Percentiles rank a stretch among this genome's conserved stretches.
Evolutionary conservation across 371 early-diverging fungal species (phyloP).

Genomic region (Mycotypha africana): DNA sequence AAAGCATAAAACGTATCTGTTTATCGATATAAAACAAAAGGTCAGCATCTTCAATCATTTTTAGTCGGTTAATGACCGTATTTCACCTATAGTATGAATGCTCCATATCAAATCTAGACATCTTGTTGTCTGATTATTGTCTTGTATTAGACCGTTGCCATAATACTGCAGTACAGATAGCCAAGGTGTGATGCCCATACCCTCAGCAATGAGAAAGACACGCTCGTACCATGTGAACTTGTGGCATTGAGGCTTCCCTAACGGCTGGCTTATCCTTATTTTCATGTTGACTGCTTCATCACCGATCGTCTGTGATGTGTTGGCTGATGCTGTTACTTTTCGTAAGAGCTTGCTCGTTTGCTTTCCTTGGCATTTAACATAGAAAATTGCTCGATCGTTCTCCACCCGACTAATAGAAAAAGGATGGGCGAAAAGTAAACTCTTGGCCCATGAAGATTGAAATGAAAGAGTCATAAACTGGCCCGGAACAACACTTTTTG

Average conservation of each 20-base stretch:
- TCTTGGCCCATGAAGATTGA: conserved; percentile 1
- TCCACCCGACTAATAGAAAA: conserved; percentile 32
- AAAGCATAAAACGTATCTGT: conserved; percentile 13
- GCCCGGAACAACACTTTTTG: conserved; percentile 11
- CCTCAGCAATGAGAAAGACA: conserved; percentile 32
- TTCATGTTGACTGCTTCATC: neutral
- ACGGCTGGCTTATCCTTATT: conserved; percentile 25
- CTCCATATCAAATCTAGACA: conserved; percentile 19
- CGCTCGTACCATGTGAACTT: conserved; percentile 24
- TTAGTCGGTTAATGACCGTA: too few relatives aligned
- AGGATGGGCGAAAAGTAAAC: conserved; percentile 19
- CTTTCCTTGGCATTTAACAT: conserved; percentile 23
- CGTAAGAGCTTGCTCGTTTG: conserved; percentile 5
- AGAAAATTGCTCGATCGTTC: conserved; percentile 16
- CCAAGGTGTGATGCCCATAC: conserved; percentile 44
- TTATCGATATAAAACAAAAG: neutral
- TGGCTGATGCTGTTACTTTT: neutral
- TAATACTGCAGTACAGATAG: conserved; percentile 23
- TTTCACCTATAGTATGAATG: conserved; percentile 20
- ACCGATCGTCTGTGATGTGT: neutral
- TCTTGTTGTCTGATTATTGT: too few relatives aligned
- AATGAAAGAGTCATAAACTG: conserved; percentile 27
- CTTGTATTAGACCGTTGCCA: conserved; percentile 8
- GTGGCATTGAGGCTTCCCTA: conserved; percentile 17
- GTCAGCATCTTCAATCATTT: too few relatives aligned